These are phyloP conservation scores for Zygosaccharomyces siamensis DNA, from an alignment of 805 yeast genomes.

Conservation along the genomic window DNA sequence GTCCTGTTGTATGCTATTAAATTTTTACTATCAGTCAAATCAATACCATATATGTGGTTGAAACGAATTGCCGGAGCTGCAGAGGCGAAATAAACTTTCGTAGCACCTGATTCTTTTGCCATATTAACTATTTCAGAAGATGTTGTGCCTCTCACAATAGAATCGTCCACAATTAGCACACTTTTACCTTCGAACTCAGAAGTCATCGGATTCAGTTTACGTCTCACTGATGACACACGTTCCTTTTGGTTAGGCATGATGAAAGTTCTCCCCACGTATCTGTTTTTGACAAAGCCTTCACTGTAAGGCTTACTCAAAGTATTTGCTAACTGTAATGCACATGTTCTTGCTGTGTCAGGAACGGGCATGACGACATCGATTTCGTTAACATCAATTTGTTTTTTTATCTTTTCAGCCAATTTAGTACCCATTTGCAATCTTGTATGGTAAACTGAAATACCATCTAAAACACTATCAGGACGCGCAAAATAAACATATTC, in stretches of 20 bases:
- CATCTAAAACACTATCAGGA: slow-evolving; percentile 94
- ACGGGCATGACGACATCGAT: slow-evolving; percentile 97
- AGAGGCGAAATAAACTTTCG: slow-evolving; percentile 89
- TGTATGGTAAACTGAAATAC: slow-evolving; percentile 91
- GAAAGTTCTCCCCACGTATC: slow-evolving; percentile 96
- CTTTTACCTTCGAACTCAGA: slow-evolving; percentile 80
- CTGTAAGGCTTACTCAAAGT: slow-evolving; percentile 77
- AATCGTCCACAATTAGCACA: slow-evolving; percentile 91
- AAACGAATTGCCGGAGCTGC: slow-evolving; percentile 97
- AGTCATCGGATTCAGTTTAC: slow-evolving; percentile 94
- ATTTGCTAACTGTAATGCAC: slow-evolving; percentile 89
- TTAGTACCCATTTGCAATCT: slow-evolving; percentile 91
- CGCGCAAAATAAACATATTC: slow-evolving; percentile 98
- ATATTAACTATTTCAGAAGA: slow-evolving; percentile 92
- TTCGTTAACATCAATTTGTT: slow-evolving; percentile 44
- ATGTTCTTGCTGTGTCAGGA: slow-evolving; percentile 96
- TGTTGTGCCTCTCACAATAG: slow-evolving; percentile 96
- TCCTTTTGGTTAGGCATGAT: slow-evolving; percentile 98
- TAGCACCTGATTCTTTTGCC: slow-evolving; percentile 99
- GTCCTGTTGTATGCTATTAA: slow-evolving; percentile 80
- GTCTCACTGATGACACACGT: slow-evolving; percentile 87
- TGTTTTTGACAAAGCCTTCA: slow-evolving; percentile 94
- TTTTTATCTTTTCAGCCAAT: slow-evolving; percentile 66
- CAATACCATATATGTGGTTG: slow-evolving; percentile 96
- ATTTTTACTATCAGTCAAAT: slow-evolving; percentile 91